Evolutionary conservation across 805 yeast genomes (phyloP), one percentile per base, ranked within the genome.

Genomic region (Candida dajiaensis): DNA sequence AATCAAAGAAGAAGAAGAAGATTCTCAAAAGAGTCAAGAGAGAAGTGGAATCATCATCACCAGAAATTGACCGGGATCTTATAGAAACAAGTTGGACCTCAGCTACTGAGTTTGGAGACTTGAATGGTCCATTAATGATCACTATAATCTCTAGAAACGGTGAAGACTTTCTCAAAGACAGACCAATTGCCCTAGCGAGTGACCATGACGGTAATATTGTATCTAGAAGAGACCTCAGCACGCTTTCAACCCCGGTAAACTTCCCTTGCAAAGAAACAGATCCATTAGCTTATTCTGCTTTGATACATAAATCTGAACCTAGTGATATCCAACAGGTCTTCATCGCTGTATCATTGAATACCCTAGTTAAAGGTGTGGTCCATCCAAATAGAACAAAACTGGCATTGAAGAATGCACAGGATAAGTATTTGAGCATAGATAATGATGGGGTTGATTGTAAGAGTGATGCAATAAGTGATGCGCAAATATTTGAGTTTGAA

Each of bases 41-140:
- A 38, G 41, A 16, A 12, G 31, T 44, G 2, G 51, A 23, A 22
- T 45, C 45, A n/a, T n/a, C n/a, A n/a, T n/a, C n/a, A n/a, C 18
- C 37, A 42, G 36, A 45, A 20, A 33, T 47, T 2, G 47, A 45
- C 29, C 43, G 44, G 10, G 47, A 31, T 7, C 31, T 38, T 11
- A 43, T 51, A 11, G 49, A 47, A 16, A 23, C 54, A 3, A 43
- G 53, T 15, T 58, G 63, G 63, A 49, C 52, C 4, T 50, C 67
- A 11, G 71, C 71, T 1, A 44, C 48, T 8, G 12, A 45, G 0
- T 22, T 44, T 9, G 45, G 52, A 6, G 68, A 69, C 38, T 40
- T 68, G 25, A 53, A 53, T 15, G 73, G 73, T 0, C 73, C 73
- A 0, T 33, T 65, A 22, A 44, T 67, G 46, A 25, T 67, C 5